These are phyloP conservation scores for Tephrocybe sp. DNA, from an alignment of 768 basidiomycete species.

Conservation along the genomic window DNA sequence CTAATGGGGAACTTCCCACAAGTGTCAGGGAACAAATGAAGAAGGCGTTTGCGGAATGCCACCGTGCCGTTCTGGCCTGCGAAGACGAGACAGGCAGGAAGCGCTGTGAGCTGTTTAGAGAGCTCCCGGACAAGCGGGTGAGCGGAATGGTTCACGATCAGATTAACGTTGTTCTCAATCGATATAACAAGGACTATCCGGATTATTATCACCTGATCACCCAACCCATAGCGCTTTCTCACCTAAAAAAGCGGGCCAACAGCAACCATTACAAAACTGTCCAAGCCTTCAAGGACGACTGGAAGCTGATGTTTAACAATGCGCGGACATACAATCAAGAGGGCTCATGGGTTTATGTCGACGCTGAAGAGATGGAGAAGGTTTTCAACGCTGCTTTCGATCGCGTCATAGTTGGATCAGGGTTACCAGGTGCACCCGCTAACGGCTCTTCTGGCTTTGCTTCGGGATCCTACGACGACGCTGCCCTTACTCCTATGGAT, in stretches of 20 bases:
- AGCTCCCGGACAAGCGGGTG: conserved; percentile 78
- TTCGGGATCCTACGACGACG: conserved; percentile 58
- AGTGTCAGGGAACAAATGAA: conserved; percentile 75
- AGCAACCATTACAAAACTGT: conserved; percentile 72
- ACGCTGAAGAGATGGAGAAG: conserved; percentile 93
- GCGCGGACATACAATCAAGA: conserved; percentile 93
- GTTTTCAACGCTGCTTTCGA: conserved; percentile 74
- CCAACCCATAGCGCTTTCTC: conserved; percentile 83
- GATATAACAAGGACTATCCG: conserved; percentile 73
- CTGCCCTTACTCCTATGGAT: conserved; percentile 77
- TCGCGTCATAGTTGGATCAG: conserved; percentile 60
- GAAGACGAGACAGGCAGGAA: conserved; percentile 73
- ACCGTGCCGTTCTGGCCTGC: conserved; percentile 69
- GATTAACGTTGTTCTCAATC: conserved; percentile 12
- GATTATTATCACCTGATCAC: conserved; percentile 90
- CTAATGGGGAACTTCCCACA: conserved; percentile 50
- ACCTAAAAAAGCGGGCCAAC: conserved; percentile 75
- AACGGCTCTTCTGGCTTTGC: conserved; percentile 37
- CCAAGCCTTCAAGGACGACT: conserved; percentile 70
- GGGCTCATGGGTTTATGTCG: conserved; percentile 91
- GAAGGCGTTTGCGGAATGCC: conserved; percentile 74
- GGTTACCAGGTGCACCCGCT: conserved; percentile 68
- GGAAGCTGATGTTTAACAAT: conserved; percentile 91
- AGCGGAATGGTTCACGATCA: conserved; percentile 18
- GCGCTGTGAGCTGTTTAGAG: conserved; percentile 84